These are phyloP conservation scores for Plasmodium relictum DNA, from an alignment of 169 alveolate genomes.

Conservation along the genomic window DNA sequence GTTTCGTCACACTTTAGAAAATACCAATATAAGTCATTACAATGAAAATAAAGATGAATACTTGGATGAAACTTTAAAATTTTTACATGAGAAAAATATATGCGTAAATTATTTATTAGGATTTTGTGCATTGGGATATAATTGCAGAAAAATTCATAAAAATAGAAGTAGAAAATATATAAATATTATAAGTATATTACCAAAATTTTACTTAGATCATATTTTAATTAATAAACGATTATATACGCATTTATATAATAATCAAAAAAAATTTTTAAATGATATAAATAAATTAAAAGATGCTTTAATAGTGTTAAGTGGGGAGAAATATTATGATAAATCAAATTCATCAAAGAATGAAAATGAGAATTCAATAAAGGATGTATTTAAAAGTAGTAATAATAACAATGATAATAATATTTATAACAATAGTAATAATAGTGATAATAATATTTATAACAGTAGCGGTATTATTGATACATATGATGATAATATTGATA, in stretches of 20 bases:
- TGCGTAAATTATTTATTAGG: constrained; percentile 86
- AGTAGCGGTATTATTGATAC: neutral
- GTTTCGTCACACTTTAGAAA: constrained; percentile 78
- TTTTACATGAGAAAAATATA: constrained; percentile 76
- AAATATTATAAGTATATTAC: constrained; percentile 38
- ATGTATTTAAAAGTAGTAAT: neutral
- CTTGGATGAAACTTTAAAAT: constrained; percentile 63
- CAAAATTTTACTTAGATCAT: constrained; percentile 49
- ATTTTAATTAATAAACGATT: constrained; percentile 40
- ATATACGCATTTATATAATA: constrained; percentile 49
- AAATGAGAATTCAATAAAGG: neutral
- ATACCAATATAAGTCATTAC: neutral
- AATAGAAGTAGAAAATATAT: constrained; percentile 39
- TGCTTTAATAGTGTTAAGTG: constrained; percentile 58
- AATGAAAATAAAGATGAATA: constrained; percentile 38
- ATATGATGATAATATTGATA: neutral
- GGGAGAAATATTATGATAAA: constrained; percentile 47
- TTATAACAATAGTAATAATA: neutral
- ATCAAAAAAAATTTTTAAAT: constrained; percentile 9
- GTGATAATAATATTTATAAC: neutral
- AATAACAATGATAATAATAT: neutral
- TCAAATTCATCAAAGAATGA: neutral
- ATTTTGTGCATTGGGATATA: constrained; percentile 87
- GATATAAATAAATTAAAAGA: constrained; percentile 70
- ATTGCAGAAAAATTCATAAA: constrained; percentile 83